Base-by-base conservation (phyloP, 1,139 yeast species). In the Pichia sp. region DNA sequence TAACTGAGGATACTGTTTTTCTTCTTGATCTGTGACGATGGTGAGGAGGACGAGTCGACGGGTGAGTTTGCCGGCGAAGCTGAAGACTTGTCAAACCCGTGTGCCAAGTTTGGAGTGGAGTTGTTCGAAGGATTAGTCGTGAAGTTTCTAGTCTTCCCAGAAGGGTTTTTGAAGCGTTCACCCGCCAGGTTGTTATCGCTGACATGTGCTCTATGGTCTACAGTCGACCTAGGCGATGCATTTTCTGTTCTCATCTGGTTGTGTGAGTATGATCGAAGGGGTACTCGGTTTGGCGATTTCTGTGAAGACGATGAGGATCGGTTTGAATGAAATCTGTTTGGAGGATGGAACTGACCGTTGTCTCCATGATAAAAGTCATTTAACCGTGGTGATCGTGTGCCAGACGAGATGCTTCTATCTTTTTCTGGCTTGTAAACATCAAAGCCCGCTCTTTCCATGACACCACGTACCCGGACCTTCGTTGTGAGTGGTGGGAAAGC, bases 361-460 rank as follows among this genome's bases (percentile, higher is more conserved):
- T 42, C 29, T 3, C 11, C 8, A 13, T 42, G 30, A 8, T 50
- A 47, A 4, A 51, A 16, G 31, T 45, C 55, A 36, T 45, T 45
- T 2, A 54, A 31, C 10, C 50, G 47, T 23, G 54, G 50, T 29
- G 50, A 40, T n/a, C 10, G 34, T 4, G n/a, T 29, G 5, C 47
- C 13, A 4, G 51, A 23, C 13, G 51, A 8, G 6, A 23, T n/a
- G 38, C 42, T 30, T 8, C 46, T 54, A 30, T 52, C 52, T n/a
- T 52, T 57, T 11, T 58, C 62, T 7, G 69, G 69, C 50, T 59
- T 63, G 53, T 66, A 68, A 53, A 81, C 80, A 44, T 81, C 86
- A 60, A 82, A 82, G 1, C 87, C 87, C 1, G 86, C 86, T 57
- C 87, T 65, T 66, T 82, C 87, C 67, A 81, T 81, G 13, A 82